phyloP scores from a whole-genome alignment of 306 rosid genomes.

The Ceratonia siliqua region DNA sequence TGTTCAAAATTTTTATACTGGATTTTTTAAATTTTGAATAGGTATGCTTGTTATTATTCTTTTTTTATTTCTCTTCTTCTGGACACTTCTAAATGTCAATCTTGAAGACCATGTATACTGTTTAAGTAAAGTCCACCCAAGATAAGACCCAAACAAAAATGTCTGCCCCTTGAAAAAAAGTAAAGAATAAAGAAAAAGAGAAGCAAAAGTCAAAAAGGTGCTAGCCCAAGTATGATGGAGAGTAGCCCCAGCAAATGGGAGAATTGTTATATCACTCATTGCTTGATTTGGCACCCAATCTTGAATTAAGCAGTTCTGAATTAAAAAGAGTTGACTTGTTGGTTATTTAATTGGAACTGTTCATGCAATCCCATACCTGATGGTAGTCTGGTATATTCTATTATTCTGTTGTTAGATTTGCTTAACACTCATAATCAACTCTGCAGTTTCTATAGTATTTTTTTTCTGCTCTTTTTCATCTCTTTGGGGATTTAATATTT shows the following conservation, averaged over 20 bases:
- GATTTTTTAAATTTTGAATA: slow-evolving; percentile 8
- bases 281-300: not conserved
- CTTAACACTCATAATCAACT: not conserved
- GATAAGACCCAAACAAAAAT: not conserved
- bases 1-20: slow-evolving; percentile 1
- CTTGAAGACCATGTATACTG: slow-evolving; percentile 1
- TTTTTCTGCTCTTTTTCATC: not conserved
- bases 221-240: not conserved
- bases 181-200: not conserved
- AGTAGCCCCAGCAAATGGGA: not conserved
- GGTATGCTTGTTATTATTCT: not conserved
- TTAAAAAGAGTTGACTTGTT: not conserved
- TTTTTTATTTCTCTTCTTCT: not conserved
- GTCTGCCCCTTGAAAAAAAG: not conserved
- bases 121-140: not conserved
- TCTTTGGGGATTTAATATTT: not conserved
- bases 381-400: not conserved
- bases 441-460: not conserved
- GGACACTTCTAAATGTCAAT: not conserved
- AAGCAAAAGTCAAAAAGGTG: not conserved
- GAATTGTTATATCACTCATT: not conserved
- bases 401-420: not conserved
- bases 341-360: not conserved
- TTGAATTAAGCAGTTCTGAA: not conserved
- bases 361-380: not conserved